A percentile compares a stretch with the other conserved stretches of the same genome.
Conservation (phyloP, 441 rosid genomes). For the Geranium incanum region DNA sequence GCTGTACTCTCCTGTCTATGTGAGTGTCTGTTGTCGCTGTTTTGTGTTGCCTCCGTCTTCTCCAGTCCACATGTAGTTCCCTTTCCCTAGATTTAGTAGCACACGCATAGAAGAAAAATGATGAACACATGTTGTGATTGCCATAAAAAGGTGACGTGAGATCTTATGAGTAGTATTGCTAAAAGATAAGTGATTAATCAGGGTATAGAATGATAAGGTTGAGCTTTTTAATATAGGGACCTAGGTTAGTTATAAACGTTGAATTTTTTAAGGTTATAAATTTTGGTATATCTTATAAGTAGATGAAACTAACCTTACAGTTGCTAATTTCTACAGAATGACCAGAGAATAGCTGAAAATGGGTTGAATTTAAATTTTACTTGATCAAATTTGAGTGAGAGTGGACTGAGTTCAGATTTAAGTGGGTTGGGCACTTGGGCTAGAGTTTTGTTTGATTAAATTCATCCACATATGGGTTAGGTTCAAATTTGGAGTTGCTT, state of each 20-base stretch:
- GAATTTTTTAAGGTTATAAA: background rate
- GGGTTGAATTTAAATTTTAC: slow-evolving; percentile 9
- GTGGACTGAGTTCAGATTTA: slow-evolving; percentile 27
- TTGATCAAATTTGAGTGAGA: slow-evolving; percentile 26
- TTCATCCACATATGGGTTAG: background rate
- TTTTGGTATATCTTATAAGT: background rate
- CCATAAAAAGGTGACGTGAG: background rate
- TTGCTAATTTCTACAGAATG: background rate
- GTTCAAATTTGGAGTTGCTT: background rate
- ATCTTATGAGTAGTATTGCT: background rate
- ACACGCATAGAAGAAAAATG: background rate
- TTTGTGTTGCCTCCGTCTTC: background rate
- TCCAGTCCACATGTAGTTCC: background rate
- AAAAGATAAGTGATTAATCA: background rate
- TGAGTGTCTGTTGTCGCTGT: background rate
- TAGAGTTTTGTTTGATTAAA: slow-evolving; percentile 9
- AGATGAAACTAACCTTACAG: background rate
- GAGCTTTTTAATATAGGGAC: background rate
- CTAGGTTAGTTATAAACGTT: background rate
- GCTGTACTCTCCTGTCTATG: background rate
- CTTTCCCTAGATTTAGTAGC: too few relatives aligned
- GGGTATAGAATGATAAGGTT: background rate
- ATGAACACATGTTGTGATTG: background rate
- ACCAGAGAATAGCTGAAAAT: slow-evolving; percentile 6
- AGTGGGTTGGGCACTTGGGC: slow-evolving; percentile 14